Evolutionary conservation across 139 green algal genomes (phyloP), one percentile per base, ranked within the genome.

Genomic region (Trebouxia sp.): DNA sequence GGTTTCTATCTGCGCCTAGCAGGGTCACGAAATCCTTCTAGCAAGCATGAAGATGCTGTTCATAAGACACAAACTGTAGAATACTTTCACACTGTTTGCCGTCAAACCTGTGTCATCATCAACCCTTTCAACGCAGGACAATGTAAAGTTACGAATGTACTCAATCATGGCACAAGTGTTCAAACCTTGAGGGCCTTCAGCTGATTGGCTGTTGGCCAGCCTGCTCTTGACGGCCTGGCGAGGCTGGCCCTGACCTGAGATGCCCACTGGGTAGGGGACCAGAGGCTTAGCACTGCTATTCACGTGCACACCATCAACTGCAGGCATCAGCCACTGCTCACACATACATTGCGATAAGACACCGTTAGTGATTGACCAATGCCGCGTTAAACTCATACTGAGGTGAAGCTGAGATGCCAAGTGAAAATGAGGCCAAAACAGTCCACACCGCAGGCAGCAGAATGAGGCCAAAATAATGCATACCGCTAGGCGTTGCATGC

Each of bases 261-360:
- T 53, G 42, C 47, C 47, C 74, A 55, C 74, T n/a, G 35, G 45
- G 74, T 65, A 79, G 47, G 74, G 74, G 17, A 65, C 47, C 42
- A 65, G 74, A 24, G 74, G 47, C 45, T 79, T 65, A 12, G 45
- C 74, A 35, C 47, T 66, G 69, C 69, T 77, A 41, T 77, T 41
- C 41, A 77, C 41, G 22, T 53, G 41, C 38, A 51, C 42, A 26
- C 50, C 50, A 58, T 17, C 50, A 17, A 58, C 2, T 1, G 4
- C 26, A 22, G 50, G 20, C 50, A 28, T 22, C 50, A 58, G 50
- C 20, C 20, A 22, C 26, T 17, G 20, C 50, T 58, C 20, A 17
- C 22, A 17, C 50, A 58, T 5, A 17, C 22, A 6, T 17, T 9
- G 50, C 4, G 50, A 22, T 56, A 58, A 58, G 2, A 9, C 20